Conservation (phyloP, 2,329 filamentous ascomycete species). For the Tolypocladium cylindrosporum region DNA sequence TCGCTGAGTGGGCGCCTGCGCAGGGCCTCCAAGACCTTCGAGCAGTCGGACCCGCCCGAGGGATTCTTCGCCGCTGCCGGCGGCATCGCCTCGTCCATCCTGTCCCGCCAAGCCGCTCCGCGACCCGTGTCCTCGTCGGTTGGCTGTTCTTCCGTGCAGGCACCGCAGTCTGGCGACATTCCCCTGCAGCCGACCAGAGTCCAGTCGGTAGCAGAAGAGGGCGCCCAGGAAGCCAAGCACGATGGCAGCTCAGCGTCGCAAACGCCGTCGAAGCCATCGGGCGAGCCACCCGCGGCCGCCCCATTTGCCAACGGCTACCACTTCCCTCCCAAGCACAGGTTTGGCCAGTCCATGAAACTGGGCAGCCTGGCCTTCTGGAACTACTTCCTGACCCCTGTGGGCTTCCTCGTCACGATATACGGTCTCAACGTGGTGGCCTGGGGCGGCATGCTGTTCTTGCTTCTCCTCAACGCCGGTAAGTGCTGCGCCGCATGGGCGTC, state of each 20-base stretch:
- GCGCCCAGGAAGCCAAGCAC: not conserved
- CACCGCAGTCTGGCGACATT: not conserved
- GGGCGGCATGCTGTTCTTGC: slow-evolving; percentile 83
- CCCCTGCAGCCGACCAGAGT: not conserved
- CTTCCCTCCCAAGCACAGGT: slow-evolving; percentile 51
- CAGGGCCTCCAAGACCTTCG: slow-evolving; percentile 26
- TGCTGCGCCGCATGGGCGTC: not conserved
- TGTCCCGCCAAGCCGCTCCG: slow-evolving; percentile 13
- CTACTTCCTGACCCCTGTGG: slow-evolving; percentile 65
- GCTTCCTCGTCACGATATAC: slow-evolving; percentile 70
- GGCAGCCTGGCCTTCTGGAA: slow-evolving; percentile 55
- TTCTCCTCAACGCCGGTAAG: slow-evolving; percentile 59
- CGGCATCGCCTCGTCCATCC: slow-evolving; percentile 31
- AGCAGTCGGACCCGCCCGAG: slow-evolving; percentile 33
- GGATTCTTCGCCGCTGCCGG: slow-evolving; percentile 39
- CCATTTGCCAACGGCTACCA: slow-evolving; percentile 55
- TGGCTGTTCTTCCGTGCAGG: slow-evolving; percentile 6
- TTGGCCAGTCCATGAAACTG: slow-evolving; percentile 47
- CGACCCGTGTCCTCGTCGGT: slow-evolving; percentile 9
- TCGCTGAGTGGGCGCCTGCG: slow-evolving; percentile 22
- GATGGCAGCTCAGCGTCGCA: slow-evolving; percentile 9
- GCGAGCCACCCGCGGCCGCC: slow-evolving; percentile 21
- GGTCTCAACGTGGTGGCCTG: slow-evolving; percentile 76
- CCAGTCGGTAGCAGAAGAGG: slow-evolving; percentile 2
- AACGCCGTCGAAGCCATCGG: slow-evolving; percentile 7